phyloP scores from a whole-genome alignment of 2,329 filamentous ascomycete species.

The Emmonsiellopsis sp. region DNA sequence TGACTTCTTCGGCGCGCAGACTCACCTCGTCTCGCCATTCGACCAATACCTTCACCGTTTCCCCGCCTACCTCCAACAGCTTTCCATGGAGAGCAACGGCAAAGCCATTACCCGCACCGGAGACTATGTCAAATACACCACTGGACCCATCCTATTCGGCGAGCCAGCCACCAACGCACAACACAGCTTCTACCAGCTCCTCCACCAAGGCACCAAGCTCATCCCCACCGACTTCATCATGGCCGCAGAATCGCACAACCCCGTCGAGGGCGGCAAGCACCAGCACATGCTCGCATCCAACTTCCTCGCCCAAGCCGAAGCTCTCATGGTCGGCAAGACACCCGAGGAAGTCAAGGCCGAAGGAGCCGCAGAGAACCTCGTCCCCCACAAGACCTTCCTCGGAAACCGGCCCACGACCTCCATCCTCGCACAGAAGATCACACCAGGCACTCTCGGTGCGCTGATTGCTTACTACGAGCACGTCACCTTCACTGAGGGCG shows the following conservation, averaged over 20 bases:
- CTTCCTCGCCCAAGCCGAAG: constrained; percentile 42
- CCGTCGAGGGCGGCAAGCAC: constrained; percentile 81
- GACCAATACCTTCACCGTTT: constrained; percentile 99
- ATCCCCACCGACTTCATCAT: constrained; percentile 98
- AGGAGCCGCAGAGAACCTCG: constrained; percentile 45
- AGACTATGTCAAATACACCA: constrained; percentile 91
- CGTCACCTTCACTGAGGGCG: constrained; percentile 93
- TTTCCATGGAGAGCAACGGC: constrained; percentile 99
- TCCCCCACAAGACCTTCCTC: constrained; percentile 98
- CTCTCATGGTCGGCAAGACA: constrained; percentile 45
- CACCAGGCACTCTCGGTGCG: constrained; percentile 83
- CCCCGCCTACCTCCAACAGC: constrained; percentile 96
- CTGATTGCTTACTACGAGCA: constrained; percentile 99
- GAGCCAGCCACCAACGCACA: constrained; percentile 98
- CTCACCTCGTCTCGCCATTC: constrained; percentile 92
- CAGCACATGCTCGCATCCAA: constrained; percentile 56
- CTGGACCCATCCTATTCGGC: constrained; percentile 89
- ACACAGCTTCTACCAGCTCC: constrained; percentile 99
- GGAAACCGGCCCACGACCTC: constrained; percentile 95
- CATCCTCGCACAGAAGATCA: constrained; percentile 88
- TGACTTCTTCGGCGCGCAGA: constrained; percentile 97
- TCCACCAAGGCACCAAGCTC: constrained; percentile 98
- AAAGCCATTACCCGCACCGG: constrained; percentile 89
- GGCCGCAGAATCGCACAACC: constrained; percentile 94
- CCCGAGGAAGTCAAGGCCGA: constrained; percentile 39